Evolutionary conservation across 306 rosid species (phyloP).

Genomic region (Malus sylvestris): DNA sequence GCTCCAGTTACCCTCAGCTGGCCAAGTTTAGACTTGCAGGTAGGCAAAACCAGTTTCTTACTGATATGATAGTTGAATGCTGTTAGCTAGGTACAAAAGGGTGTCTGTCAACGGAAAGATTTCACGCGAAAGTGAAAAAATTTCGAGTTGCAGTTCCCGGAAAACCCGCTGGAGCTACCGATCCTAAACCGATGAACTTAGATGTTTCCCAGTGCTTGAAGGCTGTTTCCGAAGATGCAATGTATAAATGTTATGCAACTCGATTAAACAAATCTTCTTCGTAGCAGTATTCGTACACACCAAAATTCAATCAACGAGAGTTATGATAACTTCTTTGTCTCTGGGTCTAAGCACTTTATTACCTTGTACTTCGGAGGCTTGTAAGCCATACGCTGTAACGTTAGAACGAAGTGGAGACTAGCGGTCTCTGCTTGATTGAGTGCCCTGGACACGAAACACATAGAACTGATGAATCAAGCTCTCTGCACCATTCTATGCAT

Average conservation of each 20-base stretch:
- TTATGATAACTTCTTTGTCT: not conserved
- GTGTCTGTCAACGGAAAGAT: not conserved
- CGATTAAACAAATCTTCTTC: not conserved
- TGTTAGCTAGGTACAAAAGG: no score
- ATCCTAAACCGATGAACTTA: not conserved
- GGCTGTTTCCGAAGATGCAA: not conserved
- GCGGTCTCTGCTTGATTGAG: not conserved
- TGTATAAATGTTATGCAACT: not conserved
- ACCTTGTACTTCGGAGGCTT: not conserved
- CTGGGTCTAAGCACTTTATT: not conserved
- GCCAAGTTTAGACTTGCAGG: not conserved
- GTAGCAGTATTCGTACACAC: not conserved
- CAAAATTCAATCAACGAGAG: not conserved
- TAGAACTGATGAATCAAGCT: not conserved
- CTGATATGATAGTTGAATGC: not conserved
- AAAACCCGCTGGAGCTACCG: not conserved
- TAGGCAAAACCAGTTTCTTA: not conserved
- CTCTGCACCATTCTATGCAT: not conserved
- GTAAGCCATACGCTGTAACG: not conserved
- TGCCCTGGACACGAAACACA: not conserved
- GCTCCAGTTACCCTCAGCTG: not conserved
- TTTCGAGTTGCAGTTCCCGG: not conserved
- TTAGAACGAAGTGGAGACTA: not conserved
- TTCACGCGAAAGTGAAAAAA: not conserved
- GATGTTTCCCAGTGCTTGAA: not conserved